Conservation (phyloP, 306 rosid species). For the Pachyrhizus erosus region DNA sequence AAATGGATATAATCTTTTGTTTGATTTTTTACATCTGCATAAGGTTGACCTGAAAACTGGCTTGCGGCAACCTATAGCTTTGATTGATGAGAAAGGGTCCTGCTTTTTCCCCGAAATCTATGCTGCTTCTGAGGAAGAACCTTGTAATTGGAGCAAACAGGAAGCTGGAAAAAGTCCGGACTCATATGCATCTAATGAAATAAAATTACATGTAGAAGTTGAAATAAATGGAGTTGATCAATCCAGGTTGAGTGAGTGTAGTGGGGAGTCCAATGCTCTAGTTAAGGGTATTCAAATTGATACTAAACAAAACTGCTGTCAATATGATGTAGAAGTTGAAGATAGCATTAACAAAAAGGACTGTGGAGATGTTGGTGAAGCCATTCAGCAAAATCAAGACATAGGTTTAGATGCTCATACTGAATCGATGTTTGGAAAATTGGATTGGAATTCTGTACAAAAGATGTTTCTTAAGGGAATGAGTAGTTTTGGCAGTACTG, state of each 20-base stretch:
- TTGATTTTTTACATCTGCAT: conserved; percentile 86
- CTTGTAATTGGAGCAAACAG: conserved; percentile 33
- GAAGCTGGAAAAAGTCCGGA: conserved; percentile 41
- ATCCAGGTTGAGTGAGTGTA: conserved; percentile 63
- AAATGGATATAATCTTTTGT: conserved; percentile 60
- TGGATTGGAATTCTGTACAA: conserved; percentile 64
- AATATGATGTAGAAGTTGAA: conserved; percentile 60
- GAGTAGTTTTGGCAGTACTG: conserved; percentile 48
- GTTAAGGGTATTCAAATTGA: conserved; percentile 55
- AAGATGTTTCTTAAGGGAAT: conserved; percentile 64
- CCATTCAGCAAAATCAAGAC: conserved; percentile 42
- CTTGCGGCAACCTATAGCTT: conserved; percentile 72
- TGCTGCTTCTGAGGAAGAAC: conserved; percentile 50
- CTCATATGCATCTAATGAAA: conserved; percentile 55
- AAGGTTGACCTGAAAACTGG: conserved; percentile 77
- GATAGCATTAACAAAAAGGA: conserved; percentile 59
- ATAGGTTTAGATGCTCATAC: conserved; percentile 44
- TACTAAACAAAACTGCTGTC: conserved; percentile 47
- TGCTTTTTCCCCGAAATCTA: conserved; percentile 90
- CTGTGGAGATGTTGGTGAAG: conserved; percentile 49
- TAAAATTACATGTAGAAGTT: conserved; percentile 80
- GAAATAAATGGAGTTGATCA: conserved; percentile 66
- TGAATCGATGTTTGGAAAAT: conserved; percentile 48
- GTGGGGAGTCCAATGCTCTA: conserved; percentile 79
- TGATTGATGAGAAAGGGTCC: conserved; percentile 83